Evolutionary conservation across 2,329 filamentous ascomycete species (phyloP), one percentile per base, ranked within the genome.

Genomic region (Colletotrichum paranaense): DNA sequence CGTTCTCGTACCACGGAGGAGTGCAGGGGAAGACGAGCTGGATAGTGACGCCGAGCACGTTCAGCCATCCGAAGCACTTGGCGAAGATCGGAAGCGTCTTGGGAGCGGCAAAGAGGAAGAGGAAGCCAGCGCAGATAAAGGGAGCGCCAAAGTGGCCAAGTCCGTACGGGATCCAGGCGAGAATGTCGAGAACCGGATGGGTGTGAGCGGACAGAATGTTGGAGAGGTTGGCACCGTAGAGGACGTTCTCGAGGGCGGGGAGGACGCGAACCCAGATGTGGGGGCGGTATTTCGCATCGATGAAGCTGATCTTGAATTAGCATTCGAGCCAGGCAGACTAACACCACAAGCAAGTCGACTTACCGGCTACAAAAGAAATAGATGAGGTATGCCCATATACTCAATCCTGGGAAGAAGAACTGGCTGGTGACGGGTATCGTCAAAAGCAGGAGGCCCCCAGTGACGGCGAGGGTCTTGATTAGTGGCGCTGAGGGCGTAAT

Each of bases 221-320:
- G 85, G 95, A 97, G 71, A 98, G 88, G 84, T 98, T 98, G 75
- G 95, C 95, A 78, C 96, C 96, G 81, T 98, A 98, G 42, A 98
- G 89, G 75, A 98, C 97, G 83, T 98, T 98, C 85, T 98, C 96
- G 76, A 98, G 90, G 22, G 96, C 95, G 5, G 96, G 96, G 46
- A 98, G 89, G 32, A 98, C 95, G 79, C 95, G 95, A 76, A 98
- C 96, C 94, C 95, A 98, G 79, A 98, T 98, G 75, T 95, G 93
- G 73, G 95, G 95, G 77, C 96, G 92, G 86, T 95, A 97, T 80
- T 96, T 93, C 77, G 92, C 90, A 49, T 95, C 93, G 78, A 98
- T 95, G 85, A 97, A 98, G 80, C 95, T 97, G 79, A 12, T 72
- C 62, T 62, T 68, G 65, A 58, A 66, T 55, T 5, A 73, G 58